Conservation (phyloP, 2,329 filamentous ascomycete species). For the Sphaerulina musiva region DNA sequence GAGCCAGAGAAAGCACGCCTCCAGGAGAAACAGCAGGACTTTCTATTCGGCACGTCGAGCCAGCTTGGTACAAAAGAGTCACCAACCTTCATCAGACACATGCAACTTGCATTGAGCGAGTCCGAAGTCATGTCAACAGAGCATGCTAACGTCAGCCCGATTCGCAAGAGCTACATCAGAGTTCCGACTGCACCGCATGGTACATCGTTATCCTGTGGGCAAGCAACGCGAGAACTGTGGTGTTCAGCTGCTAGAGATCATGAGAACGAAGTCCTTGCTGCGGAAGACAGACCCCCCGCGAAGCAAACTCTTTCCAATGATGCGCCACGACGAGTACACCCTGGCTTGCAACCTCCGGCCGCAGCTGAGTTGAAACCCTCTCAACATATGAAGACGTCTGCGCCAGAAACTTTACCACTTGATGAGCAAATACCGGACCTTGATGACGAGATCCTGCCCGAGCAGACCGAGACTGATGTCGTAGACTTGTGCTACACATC, state of each 20-base stretch:
- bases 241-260: constrained; percentile 60
- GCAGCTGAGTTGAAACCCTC: not conserved
- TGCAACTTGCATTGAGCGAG: constrained; percentile 55
- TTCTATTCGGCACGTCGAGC: constrained; percentile 80
- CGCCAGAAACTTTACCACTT: too few relatives aligned
- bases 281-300: not conserved
- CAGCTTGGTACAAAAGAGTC: constrained; percentile 70
- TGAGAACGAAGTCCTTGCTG: constrained; percentile 41
- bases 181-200: constrained; percentile 28
- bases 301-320: not conserved
- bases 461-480: not conserved
- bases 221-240: constrained; percentile 54
- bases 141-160: constrained; percentile 6
- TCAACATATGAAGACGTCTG: not conserved
- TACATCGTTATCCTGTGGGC: constrained; percentile 27
- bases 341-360: not conserved
- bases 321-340: not conserved
- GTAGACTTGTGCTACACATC: constrained; percentile 13
- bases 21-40: constrained; percentile 62
- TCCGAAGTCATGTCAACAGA: constrained; percentile 43
- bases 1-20: constrained; percentile 63
- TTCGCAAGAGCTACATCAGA: constrained; percentile 21
- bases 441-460: not conserved
- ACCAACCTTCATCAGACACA: constrained; percentile 56
- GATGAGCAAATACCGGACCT: too few relatives aligned